Evolutionary conservation across 768 basidiomycete species (phyloP).

Genomic region (Boletus coccyginus): DNA sequence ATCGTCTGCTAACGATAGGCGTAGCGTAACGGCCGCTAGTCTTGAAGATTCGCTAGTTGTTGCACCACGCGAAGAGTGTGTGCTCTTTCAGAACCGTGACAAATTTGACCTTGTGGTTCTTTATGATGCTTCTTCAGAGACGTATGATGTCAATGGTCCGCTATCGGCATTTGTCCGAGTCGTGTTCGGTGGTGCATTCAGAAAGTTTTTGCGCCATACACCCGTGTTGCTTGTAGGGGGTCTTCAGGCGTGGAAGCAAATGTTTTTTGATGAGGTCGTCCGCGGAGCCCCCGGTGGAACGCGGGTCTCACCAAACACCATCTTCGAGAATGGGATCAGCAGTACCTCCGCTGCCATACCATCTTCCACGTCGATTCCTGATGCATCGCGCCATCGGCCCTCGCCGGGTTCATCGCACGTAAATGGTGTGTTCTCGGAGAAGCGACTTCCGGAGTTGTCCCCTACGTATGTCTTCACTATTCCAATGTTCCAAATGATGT

Average conservation of each 20-base stretch:
- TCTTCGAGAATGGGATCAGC: conserved; percentile 25
- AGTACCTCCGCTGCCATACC: conserved; percentile 27
- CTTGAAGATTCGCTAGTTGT: conserved; percentile 76
- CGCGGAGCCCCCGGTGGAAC: conserved; percentile 21
- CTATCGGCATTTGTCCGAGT: conserved; percentile 60
- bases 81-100: conserved; percentile 79
- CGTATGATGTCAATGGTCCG: conserved; percentile 49
- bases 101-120: conserved; percentile 87
- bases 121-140: conserved; percentile 68
- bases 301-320: conserved; percentile 16
- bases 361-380: conserved; percentile 15
- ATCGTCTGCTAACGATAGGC: conserved; percentile 8
- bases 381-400: conserved; percentile 15
- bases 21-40: conserved; percentile 59
- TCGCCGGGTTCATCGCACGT: conserved; percentile 1
- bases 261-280: conserved; percentile 44
- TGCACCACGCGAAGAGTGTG: conserved; percentile 65
- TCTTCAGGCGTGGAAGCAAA: conserved; percentile 72
- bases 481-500: not conserved
- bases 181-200: conserved; percentile 72
- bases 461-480: conserved; percentile 17
- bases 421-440: conserved; percentile 20
- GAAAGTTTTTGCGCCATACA: conserved; percentile 65
- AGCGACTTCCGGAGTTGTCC: conserved; percentile 17
- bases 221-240: conserved; percentile 88